Evolutionary conservation across 169 alveolate species (phyloP), one percentile per base, ranked within the genome.

Genomic region (Pseudocohnilembus persalinus): DNA sequence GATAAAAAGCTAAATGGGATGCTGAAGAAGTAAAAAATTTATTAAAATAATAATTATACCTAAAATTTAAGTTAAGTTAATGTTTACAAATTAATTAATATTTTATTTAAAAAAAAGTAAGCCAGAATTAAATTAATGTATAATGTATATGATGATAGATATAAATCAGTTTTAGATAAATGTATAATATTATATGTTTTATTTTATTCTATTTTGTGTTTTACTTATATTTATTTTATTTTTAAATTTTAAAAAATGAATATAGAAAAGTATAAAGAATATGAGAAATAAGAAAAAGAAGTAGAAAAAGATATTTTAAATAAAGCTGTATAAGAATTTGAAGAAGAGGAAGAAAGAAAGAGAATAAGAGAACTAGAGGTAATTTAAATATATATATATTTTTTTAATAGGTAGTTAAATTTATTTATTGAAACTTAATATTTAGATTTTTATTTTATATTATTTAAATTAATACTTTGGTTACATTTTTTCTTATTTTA

Each of bases 41-140:
- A n/a, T n/a, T n/a, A n/a, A n/a, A n/a, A n/a, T n/a, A n/a, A n/a
- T n/a, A n/a, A n/a, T n/a, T n/a, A n/a, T n/a, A n/a, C n/a, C n/a
- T n/a, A n/a, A n/a, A n/a, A n/a, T n/a, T n/a, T n/a, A n/a, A n/a
- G n/a, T n/a, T n/a, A n/a, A n/a, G n/a, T n/a, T n/a, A n/a, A n/a
- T n/a, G n/a, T n/a, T n/a, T n/a, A n/a, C n/a, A n/a, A n/a, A 49
- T 11, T 49, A 49, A 49, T 49, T 49, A 49, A 49, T 49, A 49
- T 73, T 49, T 49, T 49, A 49, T 49, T 49, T 11, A 15, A 11
- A 6, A 73, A 15, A 11, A 11, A 73, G 77, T 76, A 81, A 68
- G 86, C 86, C 31, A 81, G 86, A 81, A 77, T 81, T 0, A 81
- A 81, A 81, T 31, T 81, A 29, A 81, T 81, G 86, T 81, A 81